These are phyloP conservation scores for Blechomonas ayalai DNA, from an alignment of 208 protist genomes.

Conservation along the genomic window DNA sequence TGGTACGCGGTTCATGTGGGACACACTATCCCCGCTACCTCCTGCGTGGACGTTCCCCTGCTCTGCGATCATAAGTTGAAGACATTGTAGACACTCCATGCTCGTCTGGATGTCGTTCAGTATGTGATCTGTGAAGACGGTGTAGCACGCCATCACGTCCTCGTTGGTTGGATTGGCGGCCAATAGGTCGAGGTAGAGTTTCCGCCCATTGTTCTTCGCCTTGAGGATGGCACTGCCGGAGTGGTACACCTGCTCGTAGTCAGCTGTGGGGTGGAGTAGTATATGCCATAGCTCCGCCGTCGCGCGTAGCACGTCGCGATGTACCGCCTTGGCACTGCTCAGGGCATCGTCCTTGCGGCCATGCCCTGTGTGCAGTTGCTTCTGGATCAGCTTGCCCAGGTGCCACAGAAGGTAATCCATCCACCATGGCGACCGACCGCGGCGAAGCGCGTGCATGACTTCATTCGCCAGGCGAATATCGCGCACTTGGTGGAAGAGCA, in stretches of 20 bases:
- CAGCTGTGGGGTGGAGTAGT: constrained; percentile 2
- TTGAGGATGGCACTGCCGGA: constrained; percentile 4
- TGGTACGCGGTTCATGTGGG: constrained; percentile 2
- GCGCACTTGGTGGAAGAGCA: constrained; percentile 5
- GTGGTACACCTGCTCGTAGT: not conserved
- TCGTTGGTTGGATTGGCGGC: constrained; percentile 2
- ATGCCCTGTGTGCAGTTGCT: constrained; percentile 8
- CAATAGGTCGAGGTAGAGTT: constrained; percentile 3
- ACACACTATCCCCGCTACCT: not conserved
- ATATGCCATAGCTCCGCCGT: constrained; percentile 13
- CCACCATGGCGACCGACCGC: constrained; percentile 2
- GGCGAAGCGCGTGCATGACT: not conserved
- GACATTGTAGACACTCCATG: constrained; percentile 3
- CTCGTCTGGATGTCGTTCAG: constrained; percentile 9
- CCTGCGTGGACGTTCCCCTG: constrained; percentile 1
- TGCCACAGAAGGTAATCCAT: constrained; percentile 4
- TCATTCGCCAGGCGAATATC: not conserved
- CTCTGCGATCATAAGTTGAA: not conserved
- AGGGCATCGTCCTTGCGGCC: constrained; percentile 11
- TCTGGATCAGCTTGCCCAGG: constrained; percentile 4
- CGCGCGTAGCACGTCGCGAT: constrained; percentile 8
- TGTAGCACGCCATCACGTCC: constrained; percentile 13
- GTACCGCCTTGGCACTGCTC: constrained; percentile 5
- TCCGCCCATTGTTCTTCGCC: not conserved
- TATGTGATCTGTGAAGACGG: constrained; percentile 11